phyloP scores from a whole-genome alignment of 345 rosid species.

The Arabidopsis suecica region DNA sequence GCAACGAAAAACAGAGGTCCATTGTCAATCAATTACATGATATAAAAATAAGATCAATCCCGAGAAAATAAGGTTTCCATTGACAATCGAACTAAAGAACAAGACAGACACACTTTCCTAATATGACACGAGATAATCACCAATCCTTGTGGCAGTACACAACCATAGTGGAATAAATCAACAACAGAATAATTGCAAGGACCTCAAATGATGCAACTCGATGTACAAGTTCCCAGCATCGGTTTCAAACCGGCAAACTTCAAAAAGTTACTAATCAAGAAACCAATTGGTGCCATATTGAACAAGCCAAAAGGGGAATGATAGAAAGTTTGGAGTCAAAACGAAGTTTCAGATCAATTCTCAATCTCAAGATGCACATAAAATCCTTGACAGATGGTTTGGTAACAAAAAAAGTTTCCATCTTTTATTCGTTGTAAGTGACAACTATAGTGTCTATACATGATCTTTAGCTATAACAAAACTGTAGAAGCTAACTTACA shows the following conservation, averaged over 20 bases:
- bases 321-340: neutral
- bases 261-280: neutral
- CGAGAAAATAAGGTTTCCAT: neutral
- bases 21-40: conserved; percentile 2
- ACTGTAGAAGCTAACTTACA: conserved; percentile 39
- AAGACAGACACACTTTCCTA: neutral
- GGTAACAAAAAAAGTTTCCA: conserved; percentile 21
- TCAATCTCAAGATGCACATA: neutral
- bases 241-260: neutral
- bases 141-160: conserved; percentile 8
- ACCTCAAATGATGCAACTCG: neutral
- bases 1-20: conserved; percentile 4
- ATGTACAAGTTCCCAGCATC: conserved; percentile 1
- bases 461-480: conserved; percentile 35
- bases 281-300: neutral
- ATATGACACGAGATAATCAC: neutral
- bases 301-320: neutral
- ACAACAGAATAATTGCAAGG: neutral
- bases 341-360: neutral
- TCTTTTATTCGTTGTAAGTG: conserved; percentile 34
- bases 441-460: conserved; percentile 42
- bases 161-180: neutral
- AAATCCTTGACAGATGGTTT: neutral
- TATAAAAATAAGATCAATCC: neutral
- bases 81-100: conserved; percentile 3